phyloP scores from a whole-genome alignment of 441 rosid genomes.

The Erodium moschatum region DNA sequence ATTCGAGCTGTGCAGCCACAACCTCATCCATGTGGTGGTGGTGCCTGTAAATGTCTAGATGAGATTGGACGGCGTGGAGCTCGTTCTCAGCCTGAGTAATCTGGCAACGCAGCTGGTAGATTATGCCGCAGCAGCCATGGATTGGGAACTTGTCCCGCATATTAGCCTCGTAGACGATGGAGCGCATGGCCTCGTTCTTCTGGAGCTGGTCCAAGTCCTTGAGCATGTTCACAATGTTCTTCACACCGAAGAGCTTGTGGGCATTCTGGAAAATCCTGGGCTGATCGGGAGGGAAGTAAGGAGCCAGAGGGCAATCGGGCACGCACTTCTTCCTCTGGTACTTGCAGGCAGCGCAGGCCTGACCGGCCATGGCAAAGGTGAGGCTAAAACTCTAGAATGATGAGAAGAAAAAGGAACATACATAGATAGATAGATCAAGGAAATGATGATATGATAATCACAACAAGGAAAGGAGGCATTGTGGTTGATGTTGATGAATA shows the following conservation, averaged over 20 bases:
- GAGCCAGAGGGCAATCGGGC: constrained; percentile 54
- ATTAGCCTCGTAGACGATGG: constrained; percentile 60
- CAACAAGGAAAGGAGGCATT: background rate
- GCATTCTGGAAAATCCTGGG: constrained; percentile 64
- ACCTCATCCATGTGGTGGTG: no score
- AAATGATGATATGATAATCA: no score
- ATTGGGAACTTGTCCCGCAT: constrained; percentile 65
- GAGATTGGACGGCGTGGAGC: constrained; percentile 38
- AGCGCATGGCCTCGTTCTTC: constrained; percentile 58
- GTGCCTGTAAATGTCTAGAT: constrained; percentile 42
- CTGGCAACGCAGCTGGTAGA: constrained; percentile 36
- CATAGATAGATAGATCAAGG: no score
- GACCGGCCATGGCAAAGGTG: constrained; percentile 29
- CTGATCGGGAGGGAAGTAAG: constrained; percentile 68
- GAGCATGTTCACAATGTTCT: constrained; percentile 53
- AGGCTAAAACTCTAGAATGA: constrained; percentile 10
- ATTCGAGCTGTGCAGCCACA: constrained; percentile 52
- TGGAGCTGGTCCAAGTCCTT: constrained; percentile 39
- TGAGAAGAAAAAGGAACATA: background rate
- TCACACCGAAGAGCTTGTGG: constrained; percentile 69
- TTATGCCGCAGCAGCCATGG: constrained; percentile 60
- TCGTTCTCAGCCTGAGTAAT: constrained; percentile 50
- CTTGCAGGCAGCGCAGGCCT: constrained; percentile 90
- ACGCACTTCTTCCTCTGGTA: constrained; percentile 66
- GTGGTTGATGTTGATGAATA: background rate